Evolutionary conservation across 176 grass and related monocot genomes (phyloP).

Genomic region (Aegilops bicornis): DNA sequence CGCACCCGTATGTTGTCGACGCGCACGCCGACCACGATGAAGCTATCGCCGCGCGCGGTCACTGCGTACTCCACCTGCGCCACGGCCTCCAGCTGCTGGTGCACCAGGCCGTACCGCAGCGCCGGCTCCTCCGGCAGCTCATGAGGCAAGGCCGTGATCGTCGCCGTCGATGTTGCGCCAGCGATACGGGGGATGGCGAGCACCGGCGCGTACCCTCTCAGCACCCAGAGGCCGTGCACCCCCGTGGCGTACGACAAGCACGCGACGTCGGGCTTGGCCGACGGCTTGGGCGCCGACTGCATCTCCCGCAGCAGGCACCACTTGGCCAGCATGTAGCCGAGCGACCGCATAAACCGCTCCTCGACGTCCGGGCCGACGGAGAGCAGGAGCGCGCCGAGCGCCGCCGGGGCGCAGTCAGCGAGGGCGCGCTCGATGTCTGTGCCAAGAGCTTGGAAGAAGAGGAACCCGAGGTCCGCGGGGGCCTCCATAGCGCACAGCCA

Average conservation of each 20-base stretch:
- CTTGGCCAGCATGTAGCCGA: constrained; percentile 91
- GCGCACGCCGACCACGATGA: constrained; percentile 51
- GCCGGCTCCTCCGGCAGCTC: constrained; percentile 62
- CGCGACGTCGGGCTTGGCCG: background rate
- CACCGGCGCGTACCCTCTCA: constrained; percentile 73
- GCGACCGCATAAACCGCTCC: constrained; percentile 64
- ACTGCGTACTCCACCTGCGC: constrained; percentile 65
- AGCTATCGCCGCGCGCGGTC: constrained; percentile 33
- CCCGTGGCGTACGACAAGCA: constrained; percentile 55
- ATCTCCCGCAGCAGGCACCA: constrained; percentile 82
- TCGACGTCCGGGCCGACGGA: constrained; percentile 65
- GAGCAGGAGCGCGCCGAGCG: constrained; percentile 53
- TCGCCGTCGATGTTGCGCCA: background rate
- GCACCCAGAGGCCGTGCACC: constrained; percentile 61
- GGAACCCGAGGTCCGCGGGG: constrained; percentile 65
- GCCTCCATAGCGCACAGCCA: constrained; percentile 68
- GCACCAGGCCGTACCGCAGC: constrained; percentile 64
- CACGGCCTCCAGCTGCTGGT: constrained; percentile 74
- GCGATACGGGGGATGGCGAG: constrained; percentile 49
- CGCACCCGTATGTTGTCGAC: constrained; percentile 75
- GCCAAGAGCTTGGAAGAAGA: constrained; percentile 66
- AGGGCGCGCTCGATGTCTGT: constrained; percentile 39
- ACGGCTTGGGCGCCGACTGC: constrained; percentile 4
- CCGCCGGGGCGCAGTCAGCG: constrained; percentile 16
- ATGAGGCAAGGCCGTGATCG: constrained; percentile 21